A percentile compares a stretch with the other conserved stretches of the same genome.
phyloP scores from a whole-genome alignment of 805 yeast species.

The Sugiyamaella smithiae region DNA sequence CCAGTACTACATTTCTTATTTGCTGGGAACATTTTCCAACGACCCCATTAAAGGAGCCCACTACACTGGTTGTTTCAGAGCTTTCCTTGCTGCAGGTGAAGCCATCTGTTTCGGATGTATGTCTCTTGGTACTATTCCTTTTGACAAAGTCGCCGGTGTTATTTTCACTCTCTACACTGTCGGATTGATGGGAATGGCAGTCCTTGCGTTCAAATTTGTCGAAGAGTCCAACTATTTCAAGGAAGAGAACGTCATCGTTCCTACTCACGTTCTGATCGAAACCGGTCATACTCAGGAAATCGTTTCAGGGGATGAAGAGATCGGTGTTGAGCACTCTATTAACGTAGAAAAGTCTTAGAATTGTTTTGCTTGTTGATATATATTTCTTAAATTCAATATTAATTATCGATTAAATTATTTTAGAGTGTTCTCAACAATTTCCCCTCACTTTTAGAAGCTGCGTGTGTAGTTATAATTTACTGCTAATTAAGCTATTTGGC shows the following conservation, averaged over 20 bases:
- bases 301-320: slow-evolving; percentile 1
- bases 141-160: slow-evolving; percentile 7
- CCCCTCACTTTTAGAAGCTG: too few species aligned
- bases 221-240: slow-evolving; percentile 10
- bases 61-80: slow-evolving; percentile 8
- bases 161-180: slow-evolving; percentile 5
- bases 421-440: too few species aligned
- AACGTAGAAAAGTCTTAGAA: background rate
- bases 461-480: too few species aligned
- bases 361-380: background rate
- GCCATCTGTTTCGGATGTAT: slow-evolving; percentile 4
- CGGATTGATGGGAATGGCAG: slow-evolving; percentile 4
- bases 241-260: slow-evolving; percentile 8
- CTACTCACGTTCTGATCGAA: slow-evolving; percentile 5
- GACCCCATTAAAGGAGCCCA: slow-evolving; percentile 7
- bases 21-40: slow-evolving; percentile 6
- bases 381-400: too few species aligned
- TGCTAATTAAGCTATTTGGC: too few species aligned
- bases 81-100: slow-evolving; percentile 7
- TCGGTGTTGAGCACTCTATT: background rate
- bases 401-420: too few species aligned
- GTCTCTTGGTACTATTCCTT: slow-evolving; percentile 3
- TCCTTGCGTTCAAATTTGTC: slow-evolving; percentile 3
- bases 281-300: background rate
- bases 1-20: slow-evolving; percentile 7